Conservation (phyloP, 805 yeast genomes). For the Nakazawaea wyomingensis region DNA sequence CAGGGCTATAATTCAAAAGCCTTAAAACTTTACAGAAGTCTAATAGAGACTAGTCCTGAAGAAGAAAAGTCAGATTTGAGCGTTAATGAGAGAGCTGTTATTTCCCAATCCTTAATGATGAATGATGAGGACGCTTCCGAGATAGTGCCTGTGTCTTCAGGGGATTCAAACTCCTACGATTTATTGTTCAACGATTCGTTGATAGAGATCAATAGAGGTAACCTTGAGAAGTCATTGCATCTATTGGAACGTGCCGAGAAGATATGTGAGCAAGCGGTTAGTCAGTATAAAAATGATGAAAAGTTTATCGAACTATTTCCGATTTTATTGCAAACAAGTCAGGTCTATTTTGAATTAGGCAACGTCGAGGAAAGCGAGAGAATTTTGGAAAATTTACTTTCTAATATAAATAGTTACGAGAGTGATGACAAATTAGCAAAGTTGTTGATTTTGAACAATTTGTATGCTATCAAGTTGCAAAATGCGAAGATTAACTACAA, state of each 20-base stretch:
- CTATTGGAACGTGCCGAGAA: constrained; percentile 41
- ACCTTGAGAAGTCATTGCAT: constrained; percentile 34
- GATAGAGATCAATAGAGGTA: constrained; percentile 37
- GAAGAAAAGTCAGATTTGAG: constrained; percentile 47
- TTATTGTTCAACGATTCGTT: constrained; percentile 55
- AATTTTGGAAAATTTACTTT: constrained; percentile 30
- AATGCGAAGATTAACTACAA: constrained; percentile 16
- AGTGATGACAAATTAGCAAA: constrained; percentile 33
- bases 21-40: constrained; percentile 37
- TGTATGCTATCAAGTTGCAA: constrained; percentile 24
- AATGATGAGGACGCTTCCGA: constrained; percentile 15
- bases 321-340: constrained; percentile 56
- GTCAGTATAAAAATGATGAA: constrained; percentile 42
- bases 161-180: constrained; percentile 41
- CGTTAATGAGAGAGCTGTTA: constrained; percentile 66
- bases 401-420: constrained; percentile 22
- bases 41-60: constrained; percentile 29
- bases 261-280: constrained; percentile 31
- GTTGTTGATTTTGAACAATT: constrained; percentile 41
- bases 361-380: constrained; percentile 27
- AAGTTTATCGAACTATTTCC: constrained; percentile 50
- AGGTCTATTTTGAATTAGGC: constrained; percentile 37
- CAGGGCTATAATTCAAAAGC: constrained; percentile 43
- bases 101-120: constrained; percentile 39
- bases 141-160: constrained; percentile 7